These are phyloP conservation scores for Coffea humblotiana DNA, from an alignment of 305 asterid genomes.

Conservation along the genomic window DNA sequence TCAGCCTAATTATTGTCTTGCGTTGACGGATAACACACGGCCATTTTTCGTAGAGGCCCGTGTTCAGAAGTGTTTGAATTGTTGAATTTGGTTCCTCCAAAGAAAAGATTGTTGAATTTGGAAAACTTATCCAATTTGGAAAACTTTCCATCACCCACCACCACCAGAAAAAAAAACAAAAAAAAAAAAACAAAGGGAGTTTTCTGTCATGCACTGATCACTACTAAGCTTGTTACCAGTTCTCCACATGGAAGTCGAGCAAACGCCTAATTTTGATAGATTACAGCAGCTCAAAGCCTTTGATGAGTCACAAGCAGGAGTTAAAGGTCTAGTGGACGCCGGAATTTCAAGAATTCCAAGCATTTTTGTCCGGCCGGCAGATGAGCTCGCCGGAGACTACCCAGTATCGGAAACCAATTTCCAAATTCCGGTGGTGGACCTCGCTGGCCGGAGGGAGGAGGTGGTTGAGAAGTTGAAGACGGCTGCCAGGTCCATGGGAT, in stretches of 20 bases:
- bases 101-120: too few relatives aligned
- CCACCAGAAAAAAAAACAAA: neutral
- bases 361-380: constrained; percentile 18
- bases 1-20: too few relatives aligned
- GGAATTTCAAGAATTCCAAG: constrained; percentile 23
- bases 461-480: constrained; percentile 32
- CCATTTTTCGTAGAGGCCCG: too few relatives aligned
- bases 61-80: too few relatives aligned
- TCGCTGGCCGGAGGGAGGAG: constrained; percentile 29
- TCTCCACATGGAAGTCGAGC: neutral
- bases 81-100: too few relatives aligned
- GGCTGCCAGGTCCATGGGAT: constrained; percentile 59
- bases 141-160: neutral
- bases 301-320: constrained; percentile 26
- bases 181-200: too few relatives aligned
- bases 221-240: neutral
- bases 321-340: constrained; percentile 25
- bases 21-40: too few relatives aligned
- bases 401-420: constrained; percentile 16
- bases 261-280: constrained; percentile 2
- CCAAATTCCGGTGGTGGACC: constrained; percentile 46
- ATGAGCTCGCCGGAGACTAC: constrained; percentile 12
- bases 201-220: too few relatives aligned
- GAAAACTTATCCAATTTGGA: too few relatives aligned
- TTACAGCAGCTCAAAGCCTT: constrained; percentile 19